Percentiles rank a stretch among this genome's conserved stretches.
Conservation (phyloP, 2,329 filamentous ascomycete genomes). For the Pyricularia pennisetigena region DNA sequence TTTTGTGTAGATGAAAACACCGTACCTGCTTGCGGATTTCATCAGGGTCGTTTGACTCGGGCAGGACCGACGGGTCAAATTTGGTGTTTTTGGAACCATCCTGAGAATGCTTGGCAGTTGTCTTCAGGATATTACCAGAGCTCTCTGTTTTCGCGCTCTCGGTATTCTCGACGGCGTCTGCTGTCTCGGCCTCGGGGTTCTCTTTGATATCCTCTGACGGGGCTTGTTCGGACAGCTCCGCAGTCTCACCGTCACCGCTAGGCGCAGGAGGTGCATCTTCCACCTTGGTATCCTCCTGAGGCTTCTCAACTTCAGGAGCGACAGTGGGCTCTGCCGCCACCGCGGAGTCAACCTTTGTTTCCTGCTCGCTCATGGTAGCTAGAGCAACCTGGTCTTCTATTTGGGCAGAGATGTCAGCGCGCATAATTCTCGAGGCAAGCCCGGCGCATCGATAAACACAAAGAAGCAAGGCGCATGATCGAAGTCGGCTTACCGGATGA, state of each 20-base stretch:
- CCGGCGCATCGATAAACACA: not conserved
- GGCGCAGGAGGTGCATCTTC: constrained; percentile 22
- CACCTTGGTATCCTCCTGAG: constrained; percentile 15
- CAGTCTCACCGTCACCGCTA: constrained; percentile 13
- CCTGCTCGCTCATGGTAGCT: constrained; percentile 3
- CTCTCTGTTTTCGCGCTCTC: constrained; percentile 13
- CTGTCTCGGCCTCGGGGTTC: constrained; percentile 15
- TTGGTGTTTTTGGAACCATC: constrained; percentile 50
- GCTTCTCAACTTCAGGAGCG: constrained; percentile 9
- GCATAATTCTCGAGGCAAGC: not conserved
- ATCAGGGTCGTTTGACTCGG: constrained; percentile 65
- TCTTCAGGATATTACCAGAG: constrained; percentile 29
- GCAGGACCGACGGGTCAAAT: constrained; percentile 57
- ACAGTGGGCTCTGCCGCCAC: constrained; percentile 7
- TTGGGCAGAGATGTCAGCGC: not conserved
- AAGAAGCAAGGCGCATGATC: not conserved
- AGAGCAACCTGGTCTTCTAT: not conserved
- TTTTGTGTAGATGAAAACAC: not conserved
- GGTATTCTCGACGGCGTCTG: constrained; percentile 10
- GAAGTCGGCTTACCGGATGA: not conserved
- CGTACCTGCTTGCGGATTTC: constrained; percentile 75
- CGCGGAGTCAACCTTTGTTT: constrained; percentile 4
- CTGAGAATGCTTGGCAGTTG: constrained; percentile 18
- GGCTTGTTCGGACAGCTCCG: constrained; percentile 13
- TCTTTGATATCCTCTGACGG: constrained; percentile 17